Conservation (phyloP, 345 rosid genomes). For the Sisymbrium irio region DNA sequence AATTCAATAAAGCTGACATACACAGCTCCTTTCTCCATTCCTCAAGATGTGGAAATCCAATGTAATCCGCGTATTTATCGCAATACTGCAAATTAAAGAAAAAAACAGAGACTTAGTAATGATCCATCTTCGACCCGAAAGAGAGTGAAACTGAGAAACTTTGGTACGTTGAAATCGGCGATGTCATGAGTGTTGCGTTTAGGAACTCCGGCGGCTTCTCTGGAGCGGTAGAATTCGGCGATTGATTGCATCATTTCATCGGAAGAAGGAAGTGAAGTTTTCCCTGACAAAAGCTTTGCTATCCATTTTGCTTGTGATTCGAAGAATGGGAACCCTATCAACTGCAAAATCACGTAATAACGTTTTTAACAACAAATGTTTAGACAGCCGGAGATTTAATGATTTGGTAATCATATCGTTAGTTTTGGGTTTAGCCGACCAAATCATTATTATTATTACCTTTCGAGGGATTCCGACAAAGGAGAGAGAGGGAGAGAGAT, state of each 20-base stretch:
- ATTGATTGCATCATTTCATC: constrained; percentile 76
- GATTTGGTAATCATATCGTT: not conserved
- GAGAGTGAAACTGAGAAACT: not conserved
- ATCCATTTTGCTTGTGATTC: constrained; percentile 94
- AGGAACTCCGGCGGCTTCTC: constrained; percentile 59
- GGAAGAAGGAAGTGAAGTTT: constrained; percentile 53
- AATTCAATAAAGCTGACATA: constrained; percentile 44
- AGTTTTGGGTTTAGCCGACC: not conserved
- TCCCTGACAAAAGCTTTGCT: constrained; percentile 69
- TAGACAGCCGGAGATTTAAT: not conserved
- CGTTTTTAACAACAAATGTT: not conserved
- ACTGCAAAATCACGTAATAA: constrained; percentile 35
- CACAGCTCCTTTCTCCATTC: constrained; percentile 80
- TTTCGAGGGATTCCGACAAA: constrained; percentile 81
- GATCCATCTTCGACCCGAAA: not conserved
- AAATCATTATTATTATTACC: constrained; percentile 35
- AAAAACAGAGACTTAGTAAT: not conserved
- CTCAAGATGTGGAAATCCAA: constrained; percentile 67
- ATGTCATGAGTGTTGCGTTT: constrained; percentile 76
- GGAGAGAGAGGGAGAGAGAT: constrained; percentile 83
- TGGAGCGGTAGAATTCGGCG: constrained; percentile 51
- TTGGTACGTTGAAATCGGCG: constrained; percentile 38
- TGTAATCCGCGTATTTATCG: constrained; percentile 60
- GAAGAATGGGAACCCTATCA: constrained; percentile 87
- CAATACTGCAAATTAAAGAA: constrained; percentile 40